Evolutionary conservation across 2,329 filamentous ascomycete genomes (phyloP), one percentile per base, ranked within the genome.

Genomic region (Clarireedia monteithiana): DNA sequence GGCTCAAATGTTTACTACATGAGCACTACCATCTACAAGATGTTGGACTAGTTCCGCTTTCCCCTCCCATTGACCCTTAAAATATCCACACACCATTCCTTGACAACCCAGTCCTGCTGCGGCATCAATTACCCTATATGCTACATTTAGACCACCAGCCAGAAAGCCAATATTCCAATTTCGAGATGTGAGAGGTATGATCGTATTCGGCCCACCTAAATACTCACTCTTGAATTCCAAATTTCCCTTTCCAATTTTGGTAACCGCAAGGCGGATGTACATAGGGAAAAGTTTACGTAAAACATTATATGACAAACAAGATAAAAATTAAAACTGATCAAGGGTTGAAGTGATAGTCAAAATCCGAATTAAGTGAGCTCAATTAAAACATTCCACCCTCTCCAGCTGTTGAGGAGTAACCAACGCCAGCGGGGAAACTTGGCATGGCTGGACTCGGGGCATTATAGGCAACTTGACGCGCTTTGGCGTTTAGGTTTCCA

Each of bases 301-400:
- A 63, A 65, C 62, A 66, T 65, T 63, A 66, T 60, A 57, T 55
- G 50, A 49, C 44, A 58, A 47, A n/a, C 46, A 58, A 53, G 49
- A 52, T 51, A 59, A 20, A 56, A 51, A 58, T 24, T 26, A 49
- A 59, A 26, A 63, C 3, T 61, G 51, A 47, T 47, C 56, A 48
- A 62, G 59, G 58, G 61, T 64, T 61, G 9, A 14, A 14, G 15
- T 40, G 39, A 62, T 62, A 30, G 42, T 12, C 46, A 30, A 48
- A 15, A 5, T 27, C 23, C 46, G 14, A 24, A 4, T 50, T 53
- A 54, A 48, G 50, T 23, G 57, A 60, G 38, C 38, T 53, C 59
- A 68, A 58, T 53, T 60, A 68, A 58, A 68, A 68, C 66, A 68
- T 68, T n/a, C 60, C 64, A 10, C 66, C 66, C 12, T 66, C 64